These are phyloP conservation scores for Citrus maxima DNA, from an alignment of 345 rosid species.

Conservation along the genomic window DNA sequence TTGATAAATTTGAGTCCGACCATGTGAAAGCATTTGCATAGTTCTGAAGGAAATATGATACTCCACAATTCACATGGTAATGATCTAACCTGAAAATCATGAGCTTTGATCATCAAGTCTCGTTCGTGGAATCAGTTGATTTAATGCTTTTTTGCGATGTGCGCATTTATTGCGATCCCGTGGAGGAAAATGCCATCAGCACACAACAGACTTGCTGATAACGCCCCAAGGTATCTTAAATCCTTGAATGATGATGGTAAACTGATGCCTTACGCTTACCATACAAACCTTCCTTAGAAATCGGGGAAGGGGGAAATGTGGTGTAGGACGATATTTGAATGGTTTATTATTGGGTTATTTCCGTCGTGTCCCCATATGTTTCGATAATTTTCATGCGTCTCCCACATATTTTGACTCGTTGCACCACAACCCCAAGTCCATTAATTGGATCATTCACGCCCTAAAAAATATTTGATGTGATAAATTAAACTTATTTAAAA, in stretches of 20 bases:
- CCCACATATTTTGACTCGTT: rapidly evolving
- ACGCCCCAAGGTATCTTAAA: not conserved
- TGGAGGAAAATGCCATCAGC: too few relatives aligned
- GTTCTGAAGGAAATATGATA: not conserved
- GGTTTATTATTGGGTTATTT: too few relatives aligned
- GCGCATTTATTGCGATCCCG: too few relatives aligned
- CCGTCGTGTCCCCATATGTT: too few relatives aligned
- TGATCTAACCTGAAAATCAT: not conserved
- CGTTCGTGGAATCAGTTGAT: not conserved
- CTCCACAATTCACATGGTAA: not conserved
- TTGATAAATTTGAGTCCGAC: not conserved
- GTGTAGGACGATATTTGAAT: too few relatives aligned
- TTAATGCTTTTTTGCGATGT: not conserved
- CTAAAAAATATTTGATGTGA: too few relatives aligned
- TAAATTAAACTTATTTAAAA: too few relatives aligned
- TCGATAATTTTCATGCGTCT: rapidly evolving
- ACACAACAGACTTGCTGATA: not conserved
- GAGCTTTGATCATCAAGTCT: conserved; percentile 4
- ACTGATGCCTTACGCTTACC: too few relatives aligned
- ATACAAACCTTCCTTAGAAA: too few relatives aligned
- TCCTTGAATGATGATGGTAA: not conserved
- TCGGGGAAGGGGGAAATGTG: too few relatives aligned
- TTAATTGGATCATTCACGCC: too few relatives aligned
- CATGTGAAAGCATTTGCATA: not conserved
- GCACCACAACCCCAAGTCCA: too few relatives aligned